phyloP scores from a whole-genome alignment of 257 asterid genomes.

The Solanum pinnatisectum region DNA sequence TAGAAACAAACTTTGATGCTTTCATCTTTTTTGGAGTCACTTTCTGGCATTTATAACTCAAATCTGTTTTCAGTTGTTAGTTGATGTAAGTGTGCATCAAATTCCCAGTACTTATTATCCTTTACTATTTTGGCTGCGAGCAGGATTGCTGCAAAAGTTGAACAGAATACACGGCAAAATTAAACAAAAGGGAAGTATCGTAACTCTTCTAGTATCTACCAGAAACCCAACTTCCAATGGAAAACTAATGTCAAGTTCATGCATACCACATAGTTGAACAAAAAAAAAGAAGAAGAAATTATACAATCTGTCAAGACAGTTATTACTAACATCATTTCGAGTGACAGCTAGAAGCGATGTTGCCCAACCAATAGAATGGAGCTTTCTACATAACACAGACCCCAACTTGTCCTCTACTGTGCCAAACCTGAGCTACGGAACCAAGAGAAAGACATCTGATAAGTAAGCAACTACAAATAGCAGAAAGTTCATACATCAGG shows the following conservation, averaged over 20 bases:
- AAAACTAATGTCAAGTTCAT: neutral
- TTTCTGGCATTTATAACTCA: neutral
- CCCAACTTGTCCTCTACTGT: slow-evolving; percentile 65
- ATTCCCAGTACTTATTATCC: neutral
- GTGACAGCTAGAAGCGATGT: slow-evolving; percentile 48
- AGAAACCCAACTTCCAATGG: neutral
- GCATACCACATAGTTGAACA: neutral
- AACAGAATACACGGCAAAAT: neutral
- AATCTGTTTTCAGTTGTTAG: neutral
- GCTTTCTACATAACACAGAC: slow-evolving; percentile 45
- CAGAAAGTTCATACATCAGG: neutral
- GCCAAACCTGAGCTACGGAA: slow-evolving; percentile 98
- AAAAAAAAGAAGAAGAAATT: neutral
- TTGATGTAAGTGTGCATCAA: neutral
- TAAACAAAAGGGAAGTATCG: neutral
- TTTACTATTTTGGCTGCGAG: neutral
- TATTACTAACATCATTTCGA: slow-evolving; percentile 56
- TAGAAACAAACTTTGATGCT: neutral
- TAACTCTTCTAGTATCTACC: neutral
- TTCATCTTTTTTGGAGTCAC: neutral
- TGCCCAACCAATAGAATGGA: slow-evolving; percentile 69
- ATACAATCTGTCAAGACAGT: neutral
- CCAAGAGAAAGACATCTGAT: slow-evolving; percentile 30
- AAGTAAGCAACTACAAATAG: slow-evolving; percentile 11
- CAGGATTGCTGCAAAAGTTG: neutral